Base-by-base conservation (phyloP, 2,329 filamentous ascomycete species). In the Helotiales sp. region DNA sequence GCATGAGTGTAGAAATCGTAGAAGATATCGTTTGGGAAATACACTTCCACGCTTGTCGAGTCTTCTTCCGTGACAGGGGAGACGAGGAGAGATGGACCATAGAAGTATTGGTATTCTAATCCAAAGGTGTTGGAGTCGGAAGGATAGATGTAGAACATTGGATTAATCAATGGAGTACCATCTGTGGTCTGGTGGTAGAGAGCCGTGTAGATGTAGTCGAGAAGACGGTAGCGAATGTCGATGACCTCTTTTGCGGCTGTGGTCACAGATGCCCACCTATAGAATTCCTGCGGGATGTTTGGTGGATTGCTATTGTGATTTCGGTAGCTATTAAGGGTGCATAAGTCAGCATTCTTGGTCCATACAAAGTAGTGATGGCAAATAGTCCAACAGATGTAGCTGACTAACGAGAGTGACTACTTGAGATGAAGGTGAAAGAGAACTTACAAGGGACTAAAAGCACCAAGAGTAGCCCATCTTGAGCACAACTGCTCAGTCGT, bases 171-270 rank as follows among this genome's bases (percentile, higher is more conserved):
- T 0, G 90, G 88, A 1, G 79, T 80, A 31, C 90, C 90, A 42
- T 81, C 80, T 17, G 76, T 67, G 31, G 78, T 81, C 69, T 90
- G 82, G 73, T 61, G 60, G 68, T 86, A 77, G 66, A 91, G 77
- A 0, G 85, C 83, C 1, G 89, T 92, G 77, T 93, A 93, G 59
- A 90, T 79, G 74, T 93, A 93, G 67, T 92, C 89, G 12, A 93
- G 77, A n/a, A 93, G 77, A 30, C 82, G 80, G 75, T 93, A 93
- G n/a, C 90, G 82, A 48, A 86, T 85, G 29, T 81, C 81, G 65
- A 93, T 91, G 17, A 85, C 87, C 58, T 83, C 86, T 55, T 80
- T 81, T 0, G 88, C 88, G 0, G 87, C 86, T 8, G 79, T 74
- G 0, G 87, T 77, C 5, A 90, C 87, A 1, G 76, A 73, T 0